Base-by-base conservation (phyloP, 768 basidiomycete genomes). In the Mycena alexandri region DNA sequence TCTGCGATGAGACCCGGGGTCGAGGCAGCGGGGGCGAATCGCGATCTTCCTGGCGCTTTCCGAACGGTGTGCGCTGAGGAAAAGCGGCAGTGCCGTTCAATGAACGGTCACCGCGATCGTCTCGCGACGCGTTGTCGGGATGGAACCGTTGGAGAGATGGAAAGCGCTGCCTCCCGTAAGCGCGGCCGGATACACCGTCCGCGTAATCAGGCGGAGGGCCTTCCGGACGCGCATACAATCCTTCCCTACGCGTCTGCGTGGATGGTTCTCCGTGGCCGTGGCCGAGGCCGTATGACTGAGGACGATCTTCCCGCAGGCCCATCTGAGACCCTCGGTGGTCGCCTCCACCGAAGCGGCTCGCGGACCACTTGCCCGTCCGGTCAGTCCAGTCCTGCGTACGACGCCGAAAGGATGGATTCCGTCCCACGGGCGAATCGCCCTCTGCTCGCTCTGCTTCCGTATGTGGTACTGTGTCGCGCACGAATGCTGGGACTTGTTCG, bases 391-490 rank as follows among this genome's bases (percentile, higher is more conserved):
- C 60, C 14, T 14, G 16, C 1, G 67, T 60, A 10, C 53, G 60
- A 11, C 67, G 61, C 19, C 67, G 62, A 50, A 64, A 60, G 25
- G 67, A 68, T n/a, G 50, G 55, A 33, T 63, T 60, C 13, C 55
- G 55, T n/a, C 38, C 61, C 11, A 0, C 1, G 3, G 44, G 13
- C 33, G 19, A 2, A 25, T n/a, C 10, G 33, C n/a, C 10, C 5
- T 36, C 29, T 17, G 10, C 25, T 6, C 19, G 19, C 14, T 34
- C 53, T 11, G 14, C 24, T 7, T 51, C 57, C 8, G 48, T 36
- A 25, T 68, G 67, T 1, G 67, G 68, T 17, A 65, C 43, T 1
- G 47, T 7, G 51, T 71, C 69, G 29, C 69, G 69, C 19, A 33
- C 22, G 38, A 71, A 67, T 2, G 65, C 21, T 22, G 57, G 52